Base-by-base conservation (phyloP, 1,139 yeast genomes). In the Debaryomycetaceae sp. region DNA sequence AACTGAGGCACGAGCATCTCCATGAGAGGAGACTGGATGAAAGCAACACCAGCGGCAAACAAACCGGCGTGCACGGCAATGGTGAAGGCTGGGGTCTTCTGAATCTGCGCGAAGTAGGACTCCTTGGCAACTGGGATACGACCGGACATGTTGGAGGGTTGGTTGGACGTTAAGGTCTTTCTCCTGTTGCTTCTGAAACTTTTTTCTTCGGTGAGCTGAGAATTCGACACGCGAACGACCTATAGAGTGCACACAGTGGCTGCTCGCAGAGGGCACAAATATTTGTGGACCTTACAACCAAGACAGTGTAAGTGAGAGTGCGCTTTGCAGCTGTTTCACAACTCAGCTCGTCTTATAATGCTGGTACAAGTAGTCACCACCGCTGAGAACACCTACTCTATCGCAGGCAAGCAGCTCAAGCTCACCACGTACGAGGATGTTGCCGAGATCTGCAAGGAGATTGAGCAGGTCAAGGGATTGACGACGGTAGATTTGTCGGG, bases 401-500 rank as follows among this genome's bases (percentile, higher is more conserved):
- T 88, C 42, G 78, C 85, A 27, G 88, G 89, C 18, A 79, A 81
- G 54, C 85, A 85, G 34, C 52, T 83, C 49, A 89, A 86, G 56
- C 75, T 89, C 42, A 80, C 88, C 49, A 46, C 81, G 3, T 73
- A 65, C 18, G 77, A 65, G n/a, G 96, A 88, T 48, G 82, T 88
- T 42, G 68, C 74, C 45, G 78, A 83, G 10, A 71, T 74, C 47
- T 52, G 83, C 28, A 68, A 69, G 11, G 80, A 78, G 41, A 61
- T 86, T 37, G 49, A 56, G 53, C 42, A 51, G 49, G 37, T 49
- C 46, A 26, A 46, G 14, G 36, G 44, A 20, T 48, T 86, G 38
- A 71, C 69, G 31, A 78, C 75, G 46, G 65, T 89, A 37, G 94
- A 85, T 53, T 69, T 91, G 34, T 81, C 89, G 13, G 98, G 98